A percentile compares a stretch with the other conserved stretches of the same genome.
phyloP scores from a whole-genome alignment of 306 rosid species.

The Senna siamea region DNA sequence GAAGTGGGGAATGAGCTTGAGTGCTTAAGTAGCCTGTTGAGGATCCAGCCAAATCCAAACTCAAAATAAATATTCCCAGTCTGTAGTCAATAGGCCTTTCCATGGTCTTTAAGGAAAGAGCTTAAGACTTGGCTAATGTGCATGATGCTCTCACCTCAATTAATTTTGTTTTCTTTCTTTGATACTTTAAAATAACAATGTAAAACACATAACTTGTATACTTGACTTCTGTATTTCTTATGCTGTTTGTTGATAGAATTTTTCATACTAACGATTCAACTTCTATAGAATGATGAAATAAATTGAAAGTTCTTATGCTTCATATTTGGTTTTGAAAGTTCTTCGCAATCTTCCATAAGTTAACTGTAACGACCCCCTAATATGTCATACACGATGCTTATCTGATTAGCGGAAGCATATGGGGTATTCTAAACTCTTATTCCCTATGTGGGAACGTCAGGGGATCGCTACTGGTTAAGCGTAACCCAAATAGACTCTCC shows the following conservation, averaged over 20 bases:
- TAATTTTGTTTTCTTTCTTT: not conserved
- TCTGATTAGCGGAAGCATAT: no score
- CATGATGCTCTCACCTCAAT: not conserved
- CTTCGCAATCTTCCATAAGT: not conserved
- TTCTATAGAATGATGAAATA: conserved; percentile 12
- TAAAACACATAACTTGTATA: not conserved
- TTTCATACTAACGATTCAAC: not conserved
- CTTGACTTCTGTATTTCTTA: not conserved
- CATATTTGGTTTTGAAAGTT: not conserved
- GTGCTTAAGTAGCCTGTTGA: not conserved
- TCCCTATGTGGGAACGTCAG: no score
- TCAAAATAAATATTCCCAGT: not conserved
- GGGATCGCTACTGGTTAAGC: no score
- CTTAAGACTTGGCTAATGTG: not conserved
- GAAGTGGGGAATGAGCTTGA: not conserved
- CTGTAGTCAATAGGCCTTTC: not conserved
- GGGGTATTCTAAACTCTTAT: no score
- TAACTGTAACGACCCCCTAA: no score
- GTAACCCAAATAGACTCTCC: no score
- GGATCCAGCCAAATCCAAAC: not conserved
- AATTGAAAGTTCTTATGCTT: conserved; percentile 18
- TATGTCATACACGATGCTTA: no score
- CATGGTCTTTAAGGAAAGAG: not conserved
- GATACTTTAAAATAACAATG: not conserved
- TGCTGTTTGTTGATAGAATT: not conserved